Conservation (phyloP, 1,284 basidiomycete genomes). For the Entoloma clypeatum region DNA sequence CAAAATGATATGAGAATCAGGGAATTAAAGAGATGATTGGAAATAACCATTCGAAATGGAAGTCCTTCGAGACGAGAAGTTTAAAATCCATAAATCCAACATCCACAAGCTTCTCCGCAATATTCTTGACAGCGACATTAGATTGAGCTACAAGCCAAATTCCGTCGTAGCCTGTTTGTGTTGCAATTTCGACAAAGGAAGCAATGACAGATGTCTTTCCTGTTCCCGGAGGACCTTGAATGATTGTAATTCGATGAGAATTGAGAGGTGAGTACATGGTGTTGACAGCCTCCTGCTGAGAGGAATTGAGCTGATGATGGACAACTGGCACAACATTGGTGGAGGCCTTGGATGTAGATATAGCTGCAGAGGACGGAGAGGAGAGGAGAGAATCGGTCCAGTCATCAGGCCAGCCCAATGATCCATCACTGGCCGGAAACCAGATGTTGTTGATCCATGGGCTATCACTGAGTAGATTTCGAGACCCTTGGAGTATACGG, state of each 20-base stretch:
- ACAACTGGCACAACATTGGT: conserved; percentile 4
- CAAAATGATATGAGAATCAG: conserved; percentile 10
- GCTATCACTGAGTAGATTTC: conserved; percentile 39
- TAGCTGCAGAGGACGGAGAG: conserved; percentile 4
- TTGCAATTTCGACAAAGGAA: conserved; percentile 46
- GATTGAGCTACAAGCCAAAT: conserved; percentile 73
- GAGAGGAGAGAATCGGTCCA: conserved; percentile 31
- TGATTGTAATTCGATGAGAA: conserved; percentile 42
- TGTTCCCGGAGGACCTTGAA: conserved; percentile 59
- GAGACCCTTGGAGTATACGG: conserved; percentile 45
- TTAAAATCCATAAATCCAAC: conserved; percentile 46
- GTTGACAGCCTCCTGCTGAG: conserved; percentile 50
- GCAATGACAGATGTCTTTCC: conserved; percentile 68
- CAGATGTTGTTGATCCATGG: conserved; percentile 60
- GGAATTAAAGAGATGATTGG: conserved; percentile 6
- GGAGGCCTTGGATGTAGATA: conserved; percentile 14
- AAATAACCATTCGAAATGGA: conserved; percentile 58
- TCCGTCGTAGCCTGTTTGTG: conserved; percentile 32
- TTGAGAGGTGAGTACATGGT: conserved; percentile 46
- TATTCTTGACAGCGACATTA: conserved; percentile 64
- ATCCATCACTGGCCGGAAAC: conserved; percentile 29
- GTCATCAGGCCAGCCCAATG: conserved; percentile 41
- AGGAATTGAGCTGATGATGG: conserved; percentile 42
- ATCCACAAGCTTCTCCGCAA: conserved; percentile 55
- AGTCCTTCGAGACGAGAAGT: conserved; percentile 56